Evolutionary conservation across 2,329 filamentous ascomycete species (phyloP).

Genomic region (Stachybotrys chartarum): DNA sequence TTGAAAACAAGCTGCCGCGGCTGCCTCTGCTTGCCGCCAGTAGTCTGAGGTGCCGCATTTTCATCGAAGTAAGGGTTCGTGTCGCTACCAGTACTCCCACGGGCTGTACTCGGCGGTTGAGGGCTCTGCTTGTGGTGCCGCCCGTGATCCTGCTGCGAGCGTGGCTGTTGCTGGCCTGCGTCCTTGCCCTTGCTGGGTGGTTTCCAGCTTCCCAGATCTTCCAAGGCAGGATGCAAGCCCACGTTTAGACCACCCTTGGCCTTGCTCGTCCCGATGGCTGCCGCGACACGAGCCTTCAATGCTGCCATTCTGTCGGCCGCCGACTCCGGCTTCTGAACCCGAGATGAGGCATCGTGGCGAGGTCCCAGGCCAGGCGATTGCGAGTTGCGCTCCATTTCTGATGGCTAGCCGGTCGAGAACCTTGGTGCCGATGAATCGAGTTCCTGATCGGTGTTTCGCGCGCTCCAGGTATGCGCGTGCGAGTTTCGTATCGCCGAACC

Average conservation of each 20-base stretch:
- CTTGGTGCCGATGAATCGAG: too few species aligned
- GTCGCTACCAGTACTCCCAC: slow-evolving; percentile 2
- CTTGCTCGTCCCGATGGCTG: slow-evolving; percentile 57
- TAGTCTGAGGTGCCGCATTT: slow-evolving; percentile 53
- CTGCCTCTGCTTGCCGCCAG: slow-evolving; percentile 52
- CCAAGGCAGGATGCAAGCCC: slow-evolving; percentile 69
- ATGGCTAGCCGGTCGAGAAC: too few species aligned
- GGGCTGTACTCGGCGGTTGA: slow-evolving; percentile 9
- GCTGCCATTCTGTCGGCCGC: slow-evolving; percentile 64
- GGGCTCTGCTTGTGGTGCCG: slow-evolving; percentile 8
- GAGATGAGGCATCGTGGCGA: slow-evolving; percentile 45
- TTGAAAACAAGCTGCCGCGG: slow-evolving; percentile 82
- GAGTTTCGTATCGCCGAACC: too few species aligned
- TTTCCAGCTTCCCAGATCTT: slow-evolving; percentile 44
- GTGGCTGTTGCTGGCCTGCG: slow-evolving; percentile 9
- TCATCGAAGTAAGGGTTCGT: slow-evolving; percentile 79
- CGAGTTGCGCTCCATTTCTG: slow-evolving; percentile 43
- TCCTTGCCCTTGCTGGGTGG: slow-evolving; percentile 30
- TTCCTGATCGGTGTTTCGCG: too few species aligned
- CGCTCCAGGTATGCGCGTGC: too few species aligned
- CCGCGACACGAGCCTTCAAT: slow-evolving; percentile 72
- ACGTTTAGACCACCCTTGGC: slow-evolving; percentile 64
- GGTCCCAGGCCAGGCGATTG: slow-evolving; percentile 46
- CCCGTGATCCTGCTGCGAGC: slow-evolving; percentile 5
- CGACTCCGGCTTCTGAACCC: slow-evolving; percentile 49